Conservation (phyloP, 176 grass and related monocot genomes). For the Rhynchospora breviuscula region DNA sequence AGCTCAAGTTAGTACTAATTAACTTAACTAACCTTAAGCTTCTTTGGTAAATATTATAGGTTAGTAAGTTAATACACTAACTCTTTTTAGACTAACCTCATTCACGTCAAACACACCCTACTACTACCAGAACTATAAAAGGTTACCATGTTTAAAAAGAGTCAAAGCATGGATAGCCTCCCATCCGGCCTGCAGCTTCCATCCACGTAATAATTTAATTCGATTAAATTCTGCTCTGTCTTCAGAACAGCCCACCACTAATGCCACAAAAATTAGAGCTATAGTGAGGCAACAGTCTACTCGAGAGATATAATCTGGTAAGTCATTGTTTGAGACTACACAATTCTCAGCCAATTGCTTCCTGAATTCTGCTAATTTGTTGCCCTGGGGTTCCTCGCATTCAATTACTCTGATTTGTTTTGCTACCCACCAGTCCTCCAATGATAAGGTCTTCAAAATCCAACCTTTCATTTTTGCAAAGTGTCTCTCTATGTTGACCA, state of each 20-base stretch:
- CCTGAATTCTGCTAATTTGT: not conserved
- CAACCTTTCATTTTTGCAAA: not conserved
- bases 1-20: too few relatives aligned
- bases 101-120: too few relatives aligned
- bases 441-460: conserved; percentile 14
- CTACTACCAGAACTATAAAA: not conserved
- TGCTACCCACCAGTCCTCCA: not conserved
- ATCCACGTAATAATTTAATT: not conserved
- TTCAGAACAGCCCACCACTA: not conserved
- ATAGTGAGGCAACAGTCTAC: not conserved
- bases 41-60: too few relatives aligned
- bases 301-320: not conserved
- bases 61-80: too few relatives aligned
- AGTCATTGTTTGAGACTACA: not conserved
- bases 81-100: too few relatives aligned
- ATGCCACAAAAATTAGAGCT: not conserved
- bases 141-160: not conserved
- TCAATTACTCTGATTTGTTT: not conserved
- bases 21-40: too few relatives aligned
- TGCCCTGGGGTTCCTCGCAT: not conserved
- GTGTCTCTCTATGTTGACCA: not conserved
- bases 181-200: not conserved
- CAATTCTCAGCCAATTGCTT: not conserved
- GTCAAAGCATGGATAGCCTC: not conserved
- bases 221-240: not conserved